Evolutionary conservation across 164 flowering plant genomes (phyloP).

Genomic region (Litsea cubeba): DNA sequence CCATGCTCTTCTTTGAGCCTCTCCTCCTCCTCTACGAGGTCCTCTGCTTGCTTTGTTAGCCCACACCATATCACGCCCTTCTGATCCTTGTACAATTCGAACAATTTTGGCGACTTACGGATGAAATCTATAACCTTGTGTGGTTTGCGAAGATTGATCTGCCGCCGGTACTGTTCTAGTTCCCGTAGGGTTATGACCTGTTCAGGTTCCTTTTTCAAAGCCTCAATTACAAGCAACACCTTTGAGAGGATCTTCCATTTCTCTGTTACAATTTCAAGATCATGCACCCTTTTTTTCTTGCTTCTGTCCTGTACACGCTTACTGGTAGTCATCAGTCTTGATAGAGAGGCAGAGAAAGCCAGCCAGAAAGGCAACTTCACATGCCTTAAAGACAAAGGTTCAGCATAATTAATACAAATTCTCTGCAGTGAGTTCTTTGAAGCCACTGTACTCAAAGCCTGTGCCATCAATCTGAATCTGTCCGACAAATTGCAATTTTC

Average conservation of each 20-base stretch:
- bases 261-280: conserved; percentile 69
- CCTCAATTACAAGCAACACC: conserved; percentile 54
- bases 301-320: conserved; percentile 79
- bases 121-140: conserved; percentile 67
- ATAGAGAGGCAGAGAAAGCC: conserved; percentile 1
- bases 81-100: conserved; percentile 72
- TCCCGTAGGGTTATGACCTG: conserved; percentile 48
- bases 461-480: background rate
- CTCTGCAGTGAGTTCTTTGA: background rate
- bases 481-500: no score
- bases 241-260: conserved; percentile 62
- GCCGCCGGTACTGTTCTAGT: conserved; percentile 54
- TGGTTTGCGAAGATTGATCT: conserved; percentile 70
- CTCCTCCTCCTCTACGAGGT: conserved; percentile 62
- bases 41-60: conserved; percentile 67
- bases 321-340: conserved; percentile 65
- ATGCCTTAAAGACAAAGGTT: background rate
- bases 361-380: background rate
- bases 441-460: background rate
- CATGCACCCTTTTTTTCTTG: conserved; percentile 59
- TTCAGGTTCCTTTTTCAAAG: conserved; percentile 64
- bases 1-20: conserved; percentile 37
- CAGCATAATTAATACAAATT: conserved; percentile 5
- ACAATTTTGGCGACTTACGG: conserved; percentile 68
- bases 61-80: conserved; percentile 79